Base-by-base conservation (phyloP, 257 asterid genomes). In the Ligustrum vulgare region DNA sequence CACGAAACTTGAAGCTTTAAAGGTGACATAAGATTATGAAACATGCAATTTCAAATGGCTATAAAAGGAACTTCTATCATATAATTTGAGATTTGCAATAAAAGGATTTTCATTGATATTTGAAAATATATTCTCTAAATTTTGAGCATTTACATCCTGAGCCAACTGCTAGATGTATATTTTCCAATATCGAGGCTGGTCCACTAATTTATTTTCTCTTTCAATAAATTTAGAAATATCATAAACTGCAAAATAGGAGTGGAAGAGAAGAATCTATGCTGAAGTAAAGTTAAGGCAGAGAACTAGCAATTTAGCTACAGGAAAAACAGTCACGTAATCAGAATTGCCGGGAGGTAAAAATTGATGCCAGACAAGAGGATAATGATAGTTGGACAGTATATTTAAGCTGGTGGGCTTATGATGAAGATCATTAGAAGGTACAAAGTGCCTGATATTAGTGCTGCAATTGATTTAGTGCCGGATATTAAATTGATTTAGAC, bases 1-100 rank as follows among this genome's bases (percentile, higher is more conserved):
- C 22, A 43, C 16, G 31, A 36, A 78, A 51, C 58, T 28, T 35
- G 67, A 68, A 56, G 39, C 75, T 56, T 62, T 56, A 56, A 54
- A 22, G 20, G 20, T 54, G 23, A 54, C 31, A 51, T 32, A 28
- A 47, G 25, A 56, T 16, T 15, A 56, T 5, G 10, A 39, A 47
- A 23, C 60, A 45, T 22, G n/a, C 56, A 18, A 23, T 10, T 23
- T 23, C 36, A 18, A 25, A 25, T 4, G 20, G 2, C 1, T 13
- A 25, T 5, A 6, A 32, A 51, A 70, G 51, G 43, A 43, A 54
- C 12, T 54, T 54, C 31, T 5, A 7, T n/a, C 6, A 54, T 54
- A 10, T 20, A 54, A 5, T 16, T 20, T 2, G 28, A 54, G 63
- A 54, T 54, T 54, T 70, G 6, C 13, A 5, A 13, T 10, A 6